These are phyloP conservation scores for Cystobasidium sp. DNA, from an alignment of 1,284 basidiomycete species.

Conservation along the genomic window DNA sequence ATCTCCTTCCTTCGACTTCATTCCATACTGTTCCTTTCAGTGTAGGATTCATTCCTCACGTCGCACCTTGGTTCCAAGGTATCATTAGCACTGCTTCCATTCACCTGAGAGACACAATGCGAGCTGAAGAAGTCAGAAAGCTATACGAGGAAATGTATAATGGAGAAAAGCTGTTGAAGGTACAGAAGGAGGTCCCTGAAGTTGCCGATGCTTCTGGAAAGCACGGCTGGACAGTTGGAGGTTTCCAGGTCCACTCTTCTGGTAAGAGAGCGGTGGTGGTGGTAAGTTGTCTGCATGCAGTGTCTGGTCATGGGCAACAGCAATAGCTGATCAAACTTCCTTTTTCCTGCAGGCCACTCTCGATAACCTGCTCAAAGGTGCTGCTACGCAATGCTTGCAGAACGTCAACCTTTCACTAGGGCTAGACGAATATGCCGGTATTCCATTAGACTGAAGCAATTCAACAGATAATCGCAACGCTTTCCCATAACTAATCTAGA, in stretches of 20 bases:
- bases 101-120: constrained; percentile 69
- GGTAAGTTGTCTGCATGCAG: constrained; percentile 61
- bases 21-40: constrained; percentile 60
- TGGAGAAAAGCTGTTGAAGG: constrained; percentile 72
- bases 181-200: constrained; percentile 73
- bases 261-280: constrained; percentile 90
- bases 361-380: constrained; percentile 96
- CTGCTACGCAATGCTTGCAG: constrained; percentile 95
- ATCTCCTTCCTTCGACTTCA: constrained; percentile 57
- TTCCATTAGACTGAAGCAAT: constrained; percentile 60
- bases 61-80: constrained; percentile 95
- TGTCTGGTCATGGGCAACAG: constrained; percentile 24
- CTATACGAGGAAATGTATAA: constrained; percentile 81
- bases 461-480: background rate
- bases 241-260: constrained; percentile 87
- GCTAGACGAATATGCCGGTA: constrained; percentile 86
- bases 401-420: constrained; percentile 95
- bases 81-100: constrained; percentile 86
- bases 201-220: constrained; percentile 75
- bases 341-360: constrained; percentile 70
- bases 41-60: constrained; percentile 83
- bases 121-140: constrained; percentile 71
- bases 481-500: background rate
- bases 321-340: background rate
- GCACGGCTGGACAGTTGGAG: constrained; percentile 90